Evolutionary conservation across 495 filamentous ascomycete species (phyloP), one percentile per base, ranked within the genome.

Genomic region (Diplogelasinospora grovesii): DNA sequence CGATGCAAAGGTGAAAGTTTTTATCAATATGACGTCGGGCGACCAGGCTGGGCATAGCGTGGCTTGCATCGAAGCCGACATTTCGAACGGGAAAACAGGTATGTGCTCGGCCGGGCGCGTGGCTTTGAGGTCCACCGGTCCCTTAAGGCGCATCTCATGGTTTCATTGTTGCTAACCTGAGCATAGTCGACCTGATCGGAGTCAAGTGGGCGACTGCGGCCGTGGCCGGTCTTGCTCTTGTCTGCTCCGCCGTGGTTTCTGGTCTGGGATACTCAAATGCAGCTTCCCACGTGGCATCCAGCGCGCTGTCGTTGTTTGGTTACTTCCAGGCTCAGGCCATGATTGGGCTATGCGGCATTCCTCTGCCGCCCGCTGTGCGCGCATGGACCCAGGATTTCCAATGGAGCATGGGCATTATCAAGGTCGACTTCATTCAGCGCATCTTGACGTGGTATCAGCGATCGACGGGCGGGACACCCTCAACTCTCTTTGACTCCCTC

Each of bases 321-420:
- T 98, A 89, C 65, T 95, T 97, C 75, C 92, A 98, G 60, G 81
- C 85, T 9, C 92, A 96, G 59, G 89, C 92, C n/a, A 89, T 98
- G 62, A 71, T 95, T 48, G 92, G 89, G 31, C 83, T 96, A 71
- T 84, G 78, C 23, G 74, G 83, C 9, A 81, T 96, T n/a, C 72
- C 73, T 18, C 77, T 95, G 36, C 92, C 92, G 3, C 92, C 92
- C 0, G 84, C 94, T 34, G 92, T 94, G 29, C 75, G 83, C 54
- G 74, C 90, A 0, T 98, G 92, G 92, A 95, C 90, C 1, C 90
- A 97, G 69, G 92, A 97, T 56, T 96, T 97, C 70, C 82, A 90
- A 61, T 98, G 92, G 92, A 90, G 81, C 59, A 93, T 98, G 87
- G 92, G 92, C 52, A 89, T 98, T 54, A 94, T 98, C 54, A 75